Evolutionary conservation across 2,329 filamentous ascomycete genomes (phyloP).

Genomic region (Westerdykella sp.): DNA sequence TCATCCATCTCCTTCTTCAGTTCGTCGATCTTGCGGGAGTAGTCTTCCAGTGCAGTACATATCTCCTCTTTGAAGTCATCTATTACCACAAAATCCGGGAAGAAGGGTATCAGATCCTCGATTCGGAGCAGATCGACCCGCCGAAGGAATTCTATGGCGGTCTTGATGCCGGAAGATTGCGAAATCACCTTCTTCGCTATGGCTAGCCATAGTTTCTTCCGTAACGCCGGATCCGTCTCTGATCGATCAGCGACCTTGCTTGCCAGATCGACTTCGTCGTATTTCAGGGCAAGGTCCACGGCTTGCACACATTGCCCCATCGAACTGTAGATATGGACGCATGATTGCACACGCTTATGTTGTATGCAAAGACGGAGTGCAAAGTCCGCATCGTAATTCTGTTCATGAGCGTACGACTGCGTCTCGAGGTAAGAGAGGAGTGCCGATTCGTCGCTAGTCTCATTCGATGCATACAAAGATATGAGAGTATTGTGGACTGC

Average conservation of each 20-base stretch:
- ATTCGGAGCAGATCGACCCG: constrained; percentile 88
- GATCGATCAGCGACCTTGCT: constrained; percentile 82
- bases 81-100: constrained; percentile 96
- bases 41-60: constrained; percentile 86
- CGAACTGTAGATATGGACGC: constrained; percentile 92
- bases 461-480: constrained; percentile 86
- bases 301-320: constrained; percentile 95
- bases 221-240: constrained; percentile 67
- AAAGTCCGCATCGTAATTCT: constrained; percentile 90
- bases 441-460: constrained; percentile 75
- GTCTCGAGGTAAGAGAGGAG: constrained; percentile 85
- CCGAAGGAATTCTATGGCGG: constrained; percentile 85
- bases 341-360: constrained; percentile 84
- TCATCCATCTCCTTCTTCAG: constrained; percentile 96
- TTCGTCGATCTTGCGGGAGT: constrained; percentile 81
- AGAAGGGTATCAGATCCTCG: constrained; percentile 96
- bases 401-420: constrained; percentile 67
- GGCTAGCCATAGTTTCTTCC: constrained; percentile 92
- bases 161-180: constrained; percentile 74
- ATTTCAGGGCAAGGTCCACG: constrained; percentile 84
- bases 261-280: constrained; percentile 84
- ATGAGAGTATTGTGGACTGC: constrained; percentile 96
- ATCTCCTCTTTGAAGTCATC: constrained; percentile 99
- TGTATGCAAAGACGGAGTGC: constrained; percentile 93
- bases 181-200: constrained; percentile 92